Base-by-base conservation (phyloP, 2,329 filamentous ascomycete genomes). In the Aspergillus neotritici region DNA sequence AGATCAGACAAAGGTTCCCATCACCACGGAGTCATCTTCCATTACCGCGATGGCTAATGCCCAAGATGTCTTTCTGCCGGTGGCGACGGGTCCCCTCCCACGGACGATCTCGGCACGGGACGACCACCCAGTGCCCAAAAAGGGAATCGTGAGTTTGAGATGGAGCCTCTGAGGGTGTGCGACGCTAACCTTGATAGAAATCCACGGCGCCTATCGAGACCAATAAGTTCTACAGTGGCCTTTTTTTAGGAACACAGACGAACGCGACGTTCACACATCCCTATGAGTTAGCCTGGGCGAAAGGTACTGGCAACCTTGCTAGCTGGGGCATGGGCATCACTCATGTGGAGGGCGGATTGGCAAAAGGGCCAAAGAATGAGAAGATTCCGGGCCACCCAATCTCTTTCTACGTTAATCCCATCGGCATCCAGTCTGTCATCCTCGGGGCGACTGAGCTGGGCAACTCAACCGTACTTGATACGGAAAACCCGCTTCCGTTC, bases 251-350 rank as follows among this genome's bases (percentile, higher is more conserved):
- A 4, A 75, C 75, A 34, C 88, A 94, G 63, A 78, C 73, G 4
- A 76, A 77, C 5, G 77, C 83, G 0, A 75, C 82, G 0, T 95
- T 84, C 67, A 83, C 85, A 0, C 83, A 89, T 58, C 90, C 86
- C 1, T 90, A 89, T 59, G 78, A 79, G 3, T 60, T 90, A 13
- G 67, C 76, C 13, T 89, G 84, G 83, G 75, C 76, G 3, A 80
- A 78, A 50, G 85, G 84, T 1, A 68, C 69, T 43, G 83, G 80
- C 9, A 69, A 71, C 15, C 74, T 82, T 4, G 68, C 72, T 37
- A 88, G 84, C 61, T 94, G 80, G 75, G 91, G 91, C 29, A 75
- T 97, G 66, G 72, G 80, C 5, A 76, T 94, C 40, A 83, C 84
- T 7, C 88, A 95, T 59, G 74, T 83, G 9, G 84, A 91, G 39